Conservation (phyloP, 176 grass and related monocot species). For the Bromus sterilis region DNA sequence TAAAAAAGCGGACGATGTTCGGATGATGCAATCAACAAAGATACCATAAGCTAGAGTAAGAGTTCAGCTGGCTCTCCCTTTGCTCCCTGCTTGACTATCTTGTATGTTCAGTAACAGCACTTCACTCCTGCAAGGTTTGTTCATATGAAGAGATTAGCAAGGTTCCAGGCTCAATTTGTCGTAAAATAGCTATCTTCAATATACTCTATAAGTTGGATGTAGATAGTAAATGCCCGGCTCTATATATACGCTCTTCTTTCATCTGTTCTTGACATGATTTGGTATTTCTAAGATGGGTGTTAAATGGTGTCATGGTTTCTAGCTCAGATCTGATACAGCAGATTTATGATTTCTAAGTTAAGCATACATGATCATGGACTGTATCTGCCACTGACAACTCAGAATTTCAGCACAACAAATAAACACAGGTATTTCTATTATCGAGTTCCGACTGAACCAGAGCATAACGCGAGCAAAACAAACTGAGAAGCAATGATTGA, state of each 20-base stretch:
- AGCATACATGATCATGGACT: background rate
- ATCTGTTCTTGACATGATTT: background rate
- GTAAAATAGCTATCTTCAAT: background rate
- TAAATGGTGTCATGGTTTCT: background rate
- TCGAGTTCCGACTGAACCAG: background rate
- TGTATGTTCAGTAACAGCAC: background rate
- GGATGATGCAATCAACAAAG: background rate
- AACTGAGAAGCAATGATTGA: background rate
- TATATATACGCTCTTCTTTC: background rate
- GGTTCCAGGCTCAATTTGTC: background rate
- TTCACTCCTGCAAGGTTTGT: slow-evolving; percentile 27
- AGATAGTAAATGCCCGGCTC: background rate
- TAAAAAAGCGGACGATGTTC: background rate
- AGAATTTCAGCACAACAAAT: background rate
- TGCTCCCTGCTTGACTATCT: background rate
- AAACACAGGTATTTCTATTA: background rate
- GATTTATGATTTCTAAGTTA: background rate
- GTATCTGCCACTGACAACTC: background rate
- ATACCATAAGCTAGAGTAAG: background rate
- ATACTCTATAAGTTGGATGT: background rate
- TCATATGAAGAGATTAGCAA: background rate
- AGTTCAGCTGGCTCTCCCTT: background rate
- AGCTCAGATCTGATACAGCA: background rate
- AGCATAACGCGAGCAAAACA: background rate
- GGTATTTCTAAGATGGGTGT: background rate